Evolutionary conservation across 352 stramenopile genomes (phyloP).

Genomic region (Vaucheria bursata): DNA sequence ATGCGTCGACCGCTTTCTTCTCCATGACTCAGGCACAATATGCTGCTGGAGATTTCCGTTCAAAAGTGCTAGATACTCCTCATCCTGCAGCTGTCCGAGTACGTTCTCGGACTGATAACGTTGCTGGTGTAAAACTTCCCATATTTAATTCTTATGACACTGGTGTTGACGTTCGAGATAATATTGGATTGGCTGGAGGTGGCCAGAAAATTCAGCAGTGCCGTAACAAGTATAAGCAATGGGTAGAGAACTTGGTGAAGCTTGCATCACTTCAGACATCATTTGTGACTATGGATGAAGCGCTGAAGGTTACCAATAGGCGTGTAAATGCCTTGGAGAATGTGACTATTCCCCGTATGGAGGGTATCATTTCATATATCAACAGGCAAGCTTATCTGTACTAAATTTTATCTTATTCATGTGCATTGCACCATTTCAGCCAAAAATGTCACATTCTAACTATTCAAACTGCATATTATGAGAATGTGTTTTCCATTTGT

Average conservation of each 20-base stretch:
- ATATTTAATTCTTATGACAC: slow-evolving; percentile 91
- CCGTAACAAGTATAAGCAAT: slow-evolving; percentile 62
- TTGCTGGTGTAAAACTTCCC: slow-evolving; percentile 95
- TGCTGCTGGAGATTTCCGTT: slow-evolving; percentile 89
- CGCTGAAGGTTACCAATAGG: slow-evolving; percentile 94
- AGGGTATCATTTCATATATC: slow-evolving; percentile 94
- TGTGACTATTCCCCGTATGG: slow-evolving; percentile 96
- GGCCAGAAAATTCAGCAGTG: slow-evolving; percentile 94
- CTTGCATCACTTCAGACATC: slow-evolving; percentile 82
- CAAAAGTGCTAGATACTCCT: slow-evolving; percentile 38
- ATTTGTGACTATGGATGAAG: slow-evolving; percentile 97
- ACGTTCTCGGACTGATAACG: slow-evolving; percentile 95
- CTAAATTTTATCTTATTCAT: no score
- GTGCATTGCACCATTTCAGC: no score
- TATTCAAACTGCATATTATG: slow-evolving; percentile 1
- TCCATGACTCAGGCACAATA: slow-evolving; percentile 95
- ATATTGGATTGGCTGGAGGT: slow-evolving; percentile 86
- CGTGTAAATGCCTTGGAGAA: slow-evolving; percentile 98
- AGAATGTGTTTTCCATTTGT: no score
- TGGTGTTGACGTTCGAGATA: slow-evolving; percentile 61
- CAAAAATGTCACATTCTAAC: no score
- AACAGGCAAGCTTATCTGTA: no score
- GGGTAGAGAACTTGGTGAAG: slow-evolving; percentile 70
- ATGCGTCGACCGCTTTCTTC: slow-evolving; percentile 89
- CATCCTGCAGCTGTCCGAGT: slow-evolving; percentile 67